Conservation (phyloP, 768 basidiomycete species). For the Suillus sp. region DNA sequence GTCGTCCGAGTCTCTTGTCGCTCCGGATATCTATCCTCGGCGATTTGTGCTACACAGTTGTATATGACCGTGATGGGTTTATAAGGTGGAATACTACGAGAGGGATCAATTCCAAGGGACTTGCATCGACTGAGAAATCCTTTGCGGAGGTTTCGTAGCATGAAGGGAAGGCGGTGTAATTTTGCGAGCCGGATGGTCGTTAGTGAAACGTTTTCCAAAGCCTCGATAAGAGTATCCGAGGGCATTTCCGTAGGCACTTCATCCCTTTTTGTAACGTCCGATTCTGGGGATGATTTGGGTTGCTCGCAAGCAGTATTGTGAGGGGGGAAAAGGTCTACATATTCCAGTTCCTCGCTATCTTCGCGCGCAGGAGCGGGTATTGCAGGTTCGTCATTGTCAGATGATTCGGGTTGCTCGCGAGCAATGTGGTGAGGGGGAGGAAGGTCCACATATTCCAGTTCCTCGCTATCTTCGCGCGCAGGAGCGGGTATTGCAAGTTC, state of each 20-base stretch:
- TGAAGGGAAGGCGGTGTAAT: slow-evolving; percentile 53
- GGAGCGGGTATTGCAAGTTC: background rate
- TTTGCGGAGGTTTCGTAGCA: slow-evolving; percentile 49
- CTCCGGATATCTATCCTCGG: slow-evolving; percentile 17
- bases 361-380: background rate
- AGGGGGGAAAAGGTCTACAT: background rate
- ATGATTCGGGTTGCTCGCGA: background rate
- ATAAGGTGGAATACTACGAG: slow-evolving; percentile 22
- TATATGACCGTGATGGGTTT: slow-evolving; percentile 30
- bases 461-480: slow-evolving; percentile 5
- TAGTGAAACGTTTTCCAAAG: slow-evolving; percentile 36
- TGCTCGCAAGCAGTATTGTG: background rate
- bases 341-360: background rate
- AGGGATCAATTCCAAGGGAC: slow-evolving; percentile 37
- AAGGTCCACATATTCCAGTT: background rate
- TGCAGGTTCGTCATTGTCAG: background rate
- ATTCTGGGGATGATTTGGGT: background rate
- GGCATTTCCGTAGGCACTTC: slow-evolving; percentile 28
- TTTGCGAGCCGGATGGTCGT: slow-evolving; percentile 40
- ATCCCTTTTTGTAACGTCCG: slow-evolving; percentile 15
- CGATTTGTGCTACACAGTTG: slow-evolving; percentile 16
- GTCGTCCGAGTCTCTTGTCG: slow-evolving; percentile 22
- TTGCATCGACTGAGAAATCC: slow-evolving; percentile 52
- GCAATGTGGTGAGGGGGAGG: background rate
- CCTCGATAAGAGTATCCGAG: slow-evolving; percentile 37